phyloP scores from a whole-genome alignment of 2,329 filamentous ascomycete genomes.

The Pseudogymnoascus sp. region DNA sequence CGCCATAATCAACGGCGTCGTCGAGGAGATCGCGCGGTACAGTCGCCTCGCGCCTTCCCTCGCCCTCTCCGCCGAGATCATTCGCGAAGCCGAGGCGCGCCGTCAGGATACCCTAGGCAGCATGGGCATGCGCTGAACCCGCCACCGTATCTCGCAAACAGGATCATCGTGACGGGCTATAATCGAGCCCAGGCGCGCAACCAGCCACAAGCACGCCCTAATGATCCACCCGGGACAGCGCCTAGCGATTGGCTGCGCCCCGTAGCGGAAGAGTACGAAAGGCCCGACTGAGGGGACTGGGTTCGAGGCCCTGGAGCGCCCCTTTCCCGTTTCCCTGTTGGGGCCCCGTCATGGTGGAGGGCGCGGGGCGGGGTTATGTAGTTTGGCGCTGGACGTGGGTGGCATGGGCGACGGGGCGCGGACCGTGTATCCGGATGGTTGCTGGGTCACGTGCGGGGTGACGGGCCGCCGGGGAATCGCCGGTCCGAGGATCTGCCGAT shows the following conservation, averaged over 20 bases:
- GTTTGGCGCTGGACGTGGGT: background rate
- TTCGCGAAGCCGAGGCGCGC: conserved; percentile 69
- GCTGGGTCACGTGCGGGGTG: background rate
- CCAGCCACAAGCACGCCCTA: too few species aligned
- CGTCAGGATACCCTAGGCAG: conserved; percentile 54
- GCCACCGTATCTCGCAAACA: background rate
- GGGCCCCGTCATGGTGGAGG: background rate
- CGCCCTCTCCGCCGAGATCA: conserved; percentile 67
- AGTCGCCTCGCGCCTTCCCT: conserved; percentile 69
- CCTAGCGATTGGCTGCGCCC: background rate
- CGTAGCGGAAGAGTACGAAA: background rate
- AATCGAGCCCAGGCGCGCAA: background rate
- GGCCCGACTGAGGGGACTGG: background rate
- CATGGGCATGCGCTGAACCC: conserved; percentile 18
- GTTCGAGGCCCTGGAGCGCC: background rate
- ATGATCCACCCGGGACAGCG: too few species aligned
- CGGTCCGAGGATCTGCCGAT: background rate
- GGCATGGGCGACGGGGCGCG: background rate
- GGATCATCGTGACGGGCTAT: background rate
- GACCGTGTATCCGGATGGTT: background rate
- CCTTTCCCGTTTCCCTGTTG: background rate
- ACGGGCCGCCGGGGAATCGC: background rate
- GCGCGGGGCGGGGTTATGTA: conserved; percentile 4
- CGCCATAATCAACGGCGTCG: conserved; percentile 68
- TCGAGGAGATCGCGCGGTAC: conserved; percentile 67